phyloP scores from a whole-genome alignment of 1,284 basidiomycete species.

The Inonotus obliquus region DNA sequence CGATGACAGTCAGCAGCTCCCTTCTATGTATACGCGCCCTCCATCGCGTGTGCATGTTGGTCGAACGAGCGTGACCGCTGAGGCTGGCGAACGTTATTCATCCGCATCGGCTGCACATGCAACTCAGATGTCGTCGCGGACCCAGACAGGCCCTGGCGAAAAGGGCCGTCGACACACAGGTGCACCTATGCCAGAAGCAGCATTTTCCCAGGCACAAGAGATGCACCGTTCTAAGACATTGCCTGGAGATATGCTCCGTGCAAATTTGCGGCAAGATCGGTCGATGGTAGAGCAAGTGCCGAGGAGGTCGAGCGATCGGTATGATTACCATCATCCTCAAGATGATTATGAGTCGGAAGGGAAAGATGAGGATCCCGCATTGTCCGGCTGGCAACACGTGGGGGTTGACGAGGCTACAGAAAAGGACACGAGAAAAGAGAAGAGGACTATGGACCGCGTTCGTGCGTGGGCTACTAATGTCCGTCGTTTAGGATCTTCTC shows the following conservation, averaged over 20 bases:
- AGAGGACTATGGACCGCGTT: slow-evolving; percentile 6
- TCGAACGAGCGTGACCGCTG: slow-evolving; percentile 11
- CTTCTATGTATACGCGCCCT: neutral
- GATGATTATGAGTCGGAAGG: neutral
- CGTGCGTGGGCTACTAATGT: slow-evolving; percentile 2
- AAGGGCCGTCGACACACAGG: neutral
- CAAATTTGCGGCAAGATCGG: neutral
- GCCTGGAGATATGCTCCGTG: neutral
- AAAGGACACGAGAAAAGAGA: neutral
- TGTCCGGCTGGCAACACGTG: neutral
- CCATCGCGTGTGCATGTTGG: slow-evolving; percentile 4
- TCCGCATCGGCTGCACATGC: neutral
- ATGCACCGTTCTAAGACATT: slow-evolving; percentile 15
- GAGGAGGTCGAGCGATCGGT: neutral
- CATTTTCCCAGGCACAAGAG: neutral
- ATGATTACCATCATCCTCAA: neutral
- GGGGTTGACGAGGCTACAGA: too few relatives aligned
- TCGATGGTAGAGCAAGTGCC: neutral
- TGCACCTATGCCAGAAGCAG: neutral
- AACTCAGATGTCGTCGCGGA: neutral
- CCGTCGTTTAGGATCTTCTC: neutral
- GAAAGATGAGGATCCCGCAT: neutral
- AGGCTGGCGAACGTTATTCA: neutral
- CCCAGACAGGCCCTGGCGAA: slow-evolving; percentile 2
- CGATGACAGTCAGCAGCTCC: neutral